Conservation (phyloP, 2,329 filamentous ascomycete species). For the Zasmidium cellare region DNA sequence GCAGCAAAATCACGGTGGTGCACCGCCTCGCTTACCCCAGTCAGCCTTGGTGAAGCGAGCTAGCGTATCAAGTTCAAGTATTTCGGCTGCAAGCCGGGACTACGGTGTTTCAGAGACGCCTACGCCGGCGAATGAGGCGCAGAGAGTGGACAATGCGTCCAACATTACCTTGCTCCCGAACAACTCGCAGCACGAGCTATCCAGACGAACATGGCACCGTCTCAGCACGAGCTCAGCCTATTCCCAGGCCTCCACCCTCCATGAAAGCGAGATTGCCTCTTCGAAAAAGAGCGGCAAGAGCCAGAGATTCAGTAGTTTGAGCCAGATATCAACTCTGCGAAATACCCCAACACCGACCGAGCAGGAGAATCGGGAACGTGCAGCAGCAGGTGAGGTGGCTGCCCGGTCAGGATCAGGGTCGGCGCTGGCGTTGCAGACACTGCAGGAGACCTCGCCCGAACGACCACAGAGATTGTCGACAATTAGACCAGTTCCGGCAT, state of each 20-base stretch:
- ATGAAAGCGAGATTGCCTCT: conserved; percentile 25
- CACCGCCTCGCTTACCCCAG: conserved; percentile 19
- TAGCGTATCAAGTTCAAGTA: conserved; percentile 30
- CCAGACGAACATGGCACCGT: conserved; percentile 27
- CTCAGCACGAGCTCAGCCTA: conserved; percentile 29
- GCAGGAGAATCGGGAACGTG: conserved; percentile 23
- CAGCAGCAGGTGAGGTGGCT: conserved; percentile 15
- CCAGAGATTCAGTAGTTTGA: conserved; percentile 30
- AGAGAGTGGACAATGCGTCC: conserved; percentile 22
- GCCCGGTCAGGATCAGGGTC: conserved; percentile 15
- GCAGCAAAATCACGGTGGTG: conserved; percentile 12
- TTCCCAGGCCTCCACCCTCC: conserved; percentile 30
- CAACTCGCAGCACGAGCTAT: conserved; percentile 21
- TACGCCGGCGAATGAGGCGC: conserved; percentile 26
- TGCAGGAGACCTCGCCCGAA: conserved; percentile 31
- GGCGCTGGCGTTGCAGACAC: conserved; percentile 28
- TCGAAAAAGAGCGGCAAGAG: conserved; percentile 21
- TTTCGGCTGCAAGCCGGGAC: conserved; percentile 22
- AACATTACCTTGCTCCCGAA: conserved; percentile 25
- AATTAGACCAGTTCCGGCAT: conserved; percentile 21
- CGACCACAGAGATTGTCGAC: conserved; percentile 22
- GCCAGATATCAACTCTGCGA: conserved; percentile 31
- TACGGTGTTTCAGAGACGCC: conserved; percentile 32
- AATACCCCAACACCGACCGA: conserved; percentile 32
- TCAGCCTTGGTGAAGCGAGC: conserved; percentile 20